Conservation (phyloP, 1,284 basidiomycete genomes). For the Cutaneotrichosporon cavernicola region DNA sequence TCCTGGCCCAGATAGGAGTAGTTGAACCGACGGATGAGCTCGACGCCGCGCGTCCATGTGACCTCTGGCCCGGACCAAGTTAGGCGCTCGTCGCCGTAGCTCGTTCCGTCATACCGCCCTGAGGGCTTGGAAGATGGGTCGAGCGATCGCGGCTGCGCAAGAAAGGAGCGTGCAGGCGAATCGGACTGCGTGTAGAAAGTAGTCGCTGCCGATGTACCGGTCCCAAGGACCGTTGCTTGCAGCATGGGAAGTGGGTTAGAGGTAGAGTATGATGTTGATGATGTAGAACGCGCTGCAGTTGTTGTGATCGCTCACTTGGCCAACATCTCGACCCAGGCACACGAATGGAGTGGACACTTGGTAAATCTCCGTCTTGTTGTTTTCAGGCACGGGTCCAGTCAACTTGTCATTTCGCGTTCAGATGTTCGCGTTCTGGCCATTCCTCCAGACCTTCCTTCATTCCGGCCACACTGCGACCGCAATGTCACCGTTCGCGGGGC, state of each 20-base stretch:
- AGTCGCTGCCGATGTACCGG: constrained; percentile 34
- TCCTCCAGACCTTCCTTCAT: neutral
- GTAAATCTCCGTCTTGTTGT: neutral
- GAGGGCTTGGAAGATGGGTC: neutral
- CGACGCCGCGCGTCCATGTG: constrained; percentile 66
- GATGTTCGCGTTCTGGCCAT: neutral
- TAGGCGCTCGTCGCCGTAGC: constrained; percentile 57
- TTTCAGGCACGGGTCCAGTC: constrained; percentile 6
- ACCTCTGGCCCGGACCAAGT: constrained; percentile 70
- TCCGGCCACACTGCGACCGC: neutral
- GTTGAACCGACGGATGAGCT: constrained; percentile 71
- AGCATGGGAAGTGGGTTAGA: constrained; percentile 20
- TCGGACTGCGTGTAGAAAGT: constrained; percentile 23
- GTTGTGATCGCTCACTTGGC: neutral
- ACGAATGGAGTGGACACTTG: neutral
- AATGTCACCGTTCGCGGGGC: constrained; percentile 6
- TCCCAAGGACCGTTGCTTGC: constrained; percentile 33
- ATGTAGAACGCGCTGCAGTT: neutral
- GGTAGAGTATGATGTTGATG: neutral
- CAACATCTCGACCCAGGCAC: constrained; percentile 1
- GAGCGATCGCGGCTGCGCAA: constrained; percentile 16
- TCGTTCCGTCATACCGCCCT: neutral
- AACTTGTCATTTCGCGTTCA: neutral
- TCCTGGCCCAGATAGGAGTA: constrained; percentile 68
- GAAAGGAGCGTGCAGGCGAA: neutral